These are phyloP conservation scores for Cenchrus americanus DNA, from an alignment of 176 grass and related monocot species.

Conservation along the genomic window DNA sequence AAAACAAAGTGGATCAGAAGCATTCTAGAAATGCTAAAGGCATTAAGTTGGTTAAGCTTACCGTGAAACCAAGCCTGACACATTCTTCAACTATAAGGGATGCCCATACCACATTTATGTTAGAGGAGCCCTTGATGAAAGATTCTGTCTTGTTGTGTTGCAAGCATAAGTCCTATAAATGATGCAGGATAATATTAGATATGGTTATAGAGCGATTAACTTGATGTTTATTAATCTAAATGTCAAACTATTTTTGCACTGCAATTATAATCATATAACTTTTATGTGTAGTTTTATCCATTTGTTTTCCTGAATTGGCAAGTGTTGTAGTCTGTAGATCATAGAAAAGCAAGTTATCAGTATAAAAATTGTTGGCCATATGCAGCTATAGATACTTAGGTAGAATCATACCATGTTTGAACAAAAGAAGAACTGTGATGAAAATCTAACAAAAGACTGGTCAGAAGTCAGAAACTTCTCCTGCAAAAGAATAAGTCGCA, in stretches of 20 bases:
- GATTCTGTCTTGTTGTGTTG: slow-evolving; percentile 35
- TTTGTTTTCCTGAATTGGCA: slow-evolving; percentile 15
- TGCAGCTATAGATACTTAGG: slow-evolving; percentile 10
- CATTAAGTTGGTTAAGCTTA: slow-evolving; percentile 51
- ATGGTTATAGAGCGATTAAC: slow-evolving; percentile 4
- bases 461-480: slow-evolving; percentile 48
- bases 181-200: slow-evolving; percentile 26
- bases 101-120: slow-evolving; percentile 89
- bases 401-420: slow-evolving; percentile 74
- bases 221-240: slow-evolving; percentile 23
- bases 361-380: slow-evolving; percentile 14
- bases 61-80: slow-evolving; percentile 90
- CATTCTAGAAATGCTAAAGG: slow-evolving; percentile 32
- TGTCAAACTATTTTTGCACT: not conserved
- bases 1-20: slow-evolving; percentile 55
- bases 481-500: slow-evolving; percentile 51
- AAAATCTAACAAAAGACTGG: slow-evolving; percentile 67
- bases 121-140: slow-evolving; percentile 66
- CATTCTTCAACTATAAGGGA: slow-evolving; percentile 97
- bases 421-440: slow-evolving; percentile 43
- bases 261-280: slow-evolving; percentile 11
- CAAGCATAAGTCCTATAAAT: slow-evolving; percentile 52
- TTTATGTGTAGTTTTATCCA: slow-evolving; percentile 1
- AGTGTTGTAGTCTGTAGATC: slow-evolving; percentile 14
- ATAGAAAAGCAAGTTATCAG: slow-evolving; percentile 25